These are phyloP conservation scores for Arthrocladium fulminans DNA, from an alignment of 2,329 filamentous ascomycete genomes.

Conservation along the genomic window DNA sequence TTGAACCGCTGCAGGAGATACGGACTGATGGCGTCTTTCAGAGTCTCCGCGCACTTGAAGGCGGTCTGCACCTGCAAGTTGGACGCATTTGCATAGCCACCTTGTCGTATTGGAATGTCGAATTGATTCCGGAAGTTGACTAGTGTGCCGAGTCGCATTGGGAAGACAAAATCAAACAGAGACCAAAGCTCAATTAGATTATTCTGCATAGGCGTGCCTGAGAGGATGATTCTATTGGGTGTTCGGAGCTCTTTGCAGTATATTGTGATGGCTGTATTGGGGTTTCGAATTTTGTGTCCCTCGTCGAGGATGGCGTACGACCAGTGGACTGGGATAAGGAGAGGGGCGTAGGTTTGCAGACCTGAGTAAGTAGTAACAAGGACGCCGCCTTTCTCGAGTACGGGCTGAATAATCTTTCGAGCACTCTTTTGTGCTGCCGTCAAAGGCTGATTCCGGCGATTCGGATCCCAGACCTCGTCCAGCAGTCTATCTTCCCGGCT, in stretches of 20 bases:
- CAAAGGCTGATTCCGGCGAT: constrained; percentile 29
- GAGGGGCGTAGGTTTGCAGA: constrained; percentile 80
- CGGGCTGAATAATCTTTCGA: constrained; percentile 70
- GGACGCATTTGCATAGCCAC: constrained; percentile 89
- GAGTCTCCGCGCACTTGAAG: constrained; percentile 82
- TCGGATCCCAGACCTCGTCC: constrained; percentile 46
- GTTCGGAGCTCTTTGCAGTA: constrained; percentile 91
- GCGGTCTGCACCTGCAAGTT: constrained; percentile 92
- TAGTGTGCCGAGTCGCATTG: constrained; percentile 86
- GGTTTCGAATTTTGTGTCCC: constrained; percentile 96
- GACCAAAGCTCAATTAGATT: constrained; percentile 94
- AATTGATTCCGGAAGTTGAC: constrained; percentile 87
- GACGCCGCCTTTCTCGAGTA: constrained; percentile 78
- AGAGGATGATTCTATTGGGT: constrained; percentile 81
- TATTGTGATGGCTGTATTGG: constrained; percentile 87
- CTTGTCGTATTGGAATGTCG: constrained; percentile 84
- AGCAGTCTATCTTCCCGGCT: constrained; percentile 55
- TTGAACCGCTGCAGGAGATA: constrained; percentile 91
- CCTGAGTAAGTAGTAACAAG: constrained; percentile 94
- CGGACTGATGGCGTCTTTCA: constrained; percentile 88
- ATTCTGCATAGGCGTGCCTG: constrained; percentile 96
- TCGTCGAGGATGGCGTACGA: constrained; percentile 91
- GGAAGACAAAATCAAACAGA: constrained; percentile 93
- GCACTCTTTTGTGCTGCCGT: constrained; percentile 60
- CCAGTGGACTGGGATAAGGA: constrained; percentile 78